These are phyloP conservation scores for Benincasa hispida DNA, from an alignment of 306 rosid species.

Conservation along the genomic window DNA sequence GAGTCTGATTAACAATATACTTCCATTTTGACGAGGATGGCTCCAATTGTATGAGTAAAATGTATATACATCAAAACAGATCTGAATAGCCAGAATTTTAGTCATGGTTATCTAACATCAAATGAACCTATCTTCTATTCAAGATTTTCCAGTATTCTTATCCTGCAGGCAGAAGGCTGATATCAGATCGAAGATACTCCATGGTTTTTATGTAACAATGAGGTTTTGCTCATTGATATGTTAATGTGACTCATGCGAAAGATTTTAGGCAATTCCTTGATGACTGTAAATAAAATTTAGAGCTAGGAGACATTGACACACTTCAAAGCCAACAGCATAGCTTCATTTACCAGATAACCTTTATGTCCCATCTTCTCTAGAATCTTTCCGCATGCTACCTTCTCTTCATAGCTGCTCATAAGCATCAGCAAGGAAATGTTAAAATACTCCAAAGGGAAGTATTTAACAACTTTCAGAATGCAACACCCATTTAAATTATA, in stretches of 20 bases:
- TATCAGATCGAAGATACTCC: background rate
- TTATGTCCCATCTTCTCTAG: conserved; percentile 57
- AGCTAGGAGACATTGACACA: background rate
- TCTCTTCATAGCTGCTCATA: conserved; percentile 59
- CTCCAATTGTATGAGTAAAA: background rate
- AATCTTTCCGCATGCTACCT: conserved; percentile 43
- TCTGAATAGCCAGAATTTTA: background rate
- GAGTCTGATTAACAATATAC: background rate
- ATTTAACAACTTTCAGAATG: background rate
- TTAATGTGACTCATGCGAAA: background rate
- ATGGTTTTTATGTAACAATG: background rate
- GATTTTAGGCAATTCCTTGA: background rate
- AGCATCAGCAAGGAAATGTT: conserved; percentile 5
- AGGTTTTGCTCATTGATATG: background rate
- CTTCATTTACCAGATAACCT: conserved; percentile 65
- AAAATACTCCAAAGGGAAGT: background rate
- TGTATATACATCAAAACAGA: background rate
- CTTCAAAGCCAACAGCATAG: background rate
- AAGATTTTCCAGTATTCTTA: background rate
- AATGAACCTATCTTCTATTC: background rate
- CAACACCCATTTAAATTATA: background rate
- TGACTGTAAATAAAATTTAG: background rate
- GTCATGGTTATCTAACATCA: background rate
- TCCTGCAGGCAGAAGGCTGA: background rate
- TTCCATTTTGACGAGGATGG: background rate